Evolutionary conservation across 2,329 filamentous ascomycete species (phyloP).

Genomic region (Ophiostoma populinum): DNA sequence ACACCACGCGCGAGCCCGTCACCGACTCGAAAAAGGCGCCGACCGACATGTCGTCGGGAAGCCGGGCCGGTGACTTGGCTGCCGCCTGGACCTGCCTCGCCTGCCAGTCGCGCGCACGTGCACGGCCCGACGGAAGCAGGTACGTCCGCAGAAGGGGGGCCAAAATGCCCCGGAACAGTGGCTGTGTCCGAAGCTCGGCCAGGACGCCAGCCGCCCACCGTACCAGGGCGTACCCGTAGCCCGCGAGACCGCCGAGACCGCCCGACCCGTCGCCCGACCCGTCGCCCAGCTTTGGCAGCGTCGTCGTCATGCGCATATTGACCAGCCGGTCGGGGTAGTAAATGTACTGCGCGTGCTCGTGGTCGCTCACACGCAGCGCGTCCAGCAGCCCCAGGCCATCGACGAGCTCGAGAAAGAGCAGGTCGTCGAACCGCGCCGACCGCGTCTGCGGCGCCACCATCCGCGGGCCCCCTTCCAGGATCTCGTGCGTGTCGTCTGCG

Average conservation of each 20-base stretch:
- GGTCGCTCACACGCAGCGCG: constrained; percentile 37
- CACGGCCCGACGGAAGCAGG: background rate
- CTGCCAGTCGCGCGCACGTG: background rate
- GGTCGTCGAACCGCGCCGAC: constrained; percentile 34
- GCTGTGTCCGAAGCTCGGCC: constrained; percentile 18
- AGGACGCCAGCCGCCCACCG: background rate
- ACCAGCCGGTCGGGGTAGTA: constrained; percentile 80
- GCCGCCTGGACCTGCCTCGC: too few relatives aligned
- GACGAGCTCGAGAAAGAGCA: constrained; percentile 56
- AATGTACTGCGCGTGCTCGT: constrained; percentile 45
- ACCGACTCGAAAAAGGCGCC: constrained; percentile 44
- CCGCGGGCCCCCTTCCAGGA: constrained; percentile 74
- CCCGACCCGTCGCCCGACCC: constrained; percentile 10
- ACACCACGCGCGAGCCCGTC: constrained; percentile 30
- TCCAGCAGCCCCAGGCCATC: constrained; percentile 15
- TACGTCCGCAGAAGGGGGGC: constrained; percentile 2
- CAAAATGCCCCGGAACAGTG: constrained; percentile 31
- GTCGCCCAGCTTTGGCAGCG: constrained; percentile 1
- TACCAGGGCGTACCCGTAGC: background rate
- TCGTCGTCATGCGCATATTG: constrained; percentile 22
- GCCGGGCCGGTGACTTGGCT: too few relatives aligned
- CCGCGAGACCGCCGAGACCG: constrained; percentile 11
- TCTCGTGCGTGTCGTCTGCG: constrained; percentile 12
- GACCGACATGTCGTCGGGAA: constrained; percentile 49
- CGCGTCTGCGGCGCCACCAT: constrained; percentile 42